Conservation (phyloP, 73 alveolate genomes). For the Chromera velia region DNA sequence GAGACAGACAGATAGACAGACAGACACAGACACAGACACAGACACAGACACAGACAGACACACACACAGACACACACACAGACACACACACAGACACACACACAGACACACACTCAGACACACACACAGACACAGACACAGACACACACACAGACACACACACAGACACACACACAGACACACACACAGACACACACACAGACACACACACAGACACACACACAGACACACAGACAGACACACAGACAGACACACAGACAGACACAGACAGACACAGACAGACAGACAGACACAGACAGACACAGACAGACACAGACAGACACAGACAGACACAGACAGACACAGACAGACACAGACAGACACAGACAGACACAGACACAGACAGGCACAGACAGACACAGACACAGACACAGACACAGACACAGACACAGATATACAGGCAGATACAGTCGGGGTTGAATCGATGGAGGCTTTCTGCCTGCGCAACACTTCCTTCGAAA, state of each 20-base stretch:
- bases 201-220: not conserved
- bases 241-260: not conserved
- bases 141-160: not conserved
- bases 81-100: not conserved
- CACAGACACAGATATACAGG: not conserved
- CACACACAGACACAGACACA: not conserved
- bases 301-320: not conserved
- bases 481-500: too few relatives aligned
- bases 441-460: not conserved
- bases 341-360: not conserved
- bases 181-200: not conserved
- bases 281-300: not conserved
- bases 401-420: not conserved
- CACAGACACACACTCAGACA: not conserved
- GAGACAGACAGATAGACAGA: too few relatives aligned
- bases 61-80: not conserved
- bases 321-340: not conserved
- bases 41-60: not conserved
- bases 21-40: conserved; percentile 1
- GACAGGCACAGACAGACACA: not conserved
- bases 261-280: not conserved
- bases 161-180: not conserved
- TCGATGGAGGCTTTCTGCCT: not conserved
- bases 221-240: not conserved
- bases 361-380: not conserved